Evolutionary conservation across 2,329 filamentous ascomycete genomes (phyloP), one percentile per base, ranked within the genome.

Genomic region (Penicillium sp.): DNA sequence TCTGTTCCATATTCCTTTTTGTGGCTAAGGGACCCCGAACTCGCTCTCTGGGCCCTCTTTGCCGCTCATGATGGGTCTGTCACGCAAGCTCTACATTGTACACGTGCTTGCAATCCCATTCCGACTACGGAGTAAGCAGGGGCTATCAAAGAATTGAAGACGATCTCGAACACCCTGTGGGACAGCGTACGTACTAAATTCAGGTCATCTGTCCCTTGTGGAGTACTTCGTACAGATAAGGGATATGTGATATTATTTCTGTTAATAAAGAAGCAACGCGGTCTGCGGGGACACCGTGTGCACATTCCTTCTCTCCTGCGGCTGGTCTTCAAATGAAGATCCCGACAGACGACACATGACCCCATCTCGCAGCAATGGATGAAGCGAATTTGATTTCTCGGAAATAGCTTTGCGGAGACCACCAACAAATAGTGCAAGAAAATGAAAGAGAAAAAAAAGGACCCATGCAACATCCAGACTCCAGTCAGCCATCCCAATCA

Each of bases 141-240:
- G 53, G 50, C 59, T 46, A 53, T 50, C 46, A 37, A 58, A 52
- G 18, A 20, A 50, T 56, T 13, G 24, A 58, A 48, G 13, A 24
- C 22, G 42, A 59, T 50, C 50, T 60, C 39, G 46, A 63, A 56
- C 46, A 45, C 49, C 39, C 29, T 58, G 38, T 26, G 54, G 49
- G 32, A 49, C 48, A 48, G 52, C 32, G 16, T 44, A 20, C 37
- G 16, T n/a, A 38, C 10, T 40, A 14, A 18, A 24, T 34, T 16
- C 47, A 38, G 46, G 55, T 57, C 57, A 56, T 37, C 58, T 60
- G 58, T 52, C 18, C 42, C 11, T 26, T 26, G 34, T 42, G 39
- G 26, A 43, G 26, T 35, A 44, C 10, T 44, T 44, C 18, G 9
- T 43, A 6, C 13, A 46, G 42, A 58, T 50, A 58, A 53, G 40